Evolutionary conservation across 139 green algal species (phyloP), one percentile per base, ranked within the genome.

Genomic region (Prasinococcaceae sp.): DNA sequence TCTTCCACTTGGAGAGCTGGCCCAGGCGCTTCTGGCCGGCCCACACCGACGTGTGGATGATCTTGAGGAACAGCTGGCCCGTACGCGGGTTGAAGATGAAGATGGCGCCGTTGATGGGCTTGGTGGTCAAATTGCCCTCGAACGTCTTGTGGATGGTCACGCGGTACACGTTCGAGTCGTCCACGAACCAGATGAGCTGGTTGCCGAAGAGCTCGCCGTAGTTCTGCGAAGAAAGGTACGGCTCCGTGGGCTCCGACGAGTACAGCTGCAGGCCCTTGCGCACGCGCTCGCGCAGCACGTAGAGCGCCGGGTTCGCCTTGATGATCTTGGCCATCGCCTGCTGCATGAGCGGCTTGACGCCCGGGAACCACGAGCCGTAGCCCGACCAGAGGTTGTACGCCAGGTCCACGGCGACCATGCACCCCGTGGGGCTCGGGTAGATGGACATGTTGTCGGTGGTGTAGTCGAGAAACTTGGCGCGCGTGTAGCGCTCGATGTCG

Each of bases 61-160:
- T 92, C 79, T 97, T 96, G 8, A 96, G 70, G 73, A 94, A 96
- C 9, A 97, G 83, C 75, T 96, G 89, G 19, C 88, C 88, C 6
- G 84, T 94, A 59, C 90, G 78, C 24, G 90, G 90, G 79, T 99
- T 99, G 85, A 99, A 98, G 75, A 99, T 99, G 79, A 98, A 99
- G 78, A 99, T 97, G 66, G 84, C 90, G 38, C 88, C 88, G 66
- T 95, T 95, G 77, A 95, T 95, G 58, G 86, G 86, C 76, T 95
- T 95, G 53, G 86, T 94, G 50, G 83, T 90, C 49, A 99, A 74
- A 70, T 99, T 99, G 53, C 90, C 90, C 79, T 99, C 90, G 56
- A 95, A 95, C 5, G 88, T 96, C 77, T 98, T 99, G 83, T 99
- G 90, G 66, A 99, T 99, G 29, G 90, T 99, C 30, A 99, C 90